Evolutionary conservation across 805 yeast species (phyloP).

Genomic region (Metschnikowia orientalis): DNA sequence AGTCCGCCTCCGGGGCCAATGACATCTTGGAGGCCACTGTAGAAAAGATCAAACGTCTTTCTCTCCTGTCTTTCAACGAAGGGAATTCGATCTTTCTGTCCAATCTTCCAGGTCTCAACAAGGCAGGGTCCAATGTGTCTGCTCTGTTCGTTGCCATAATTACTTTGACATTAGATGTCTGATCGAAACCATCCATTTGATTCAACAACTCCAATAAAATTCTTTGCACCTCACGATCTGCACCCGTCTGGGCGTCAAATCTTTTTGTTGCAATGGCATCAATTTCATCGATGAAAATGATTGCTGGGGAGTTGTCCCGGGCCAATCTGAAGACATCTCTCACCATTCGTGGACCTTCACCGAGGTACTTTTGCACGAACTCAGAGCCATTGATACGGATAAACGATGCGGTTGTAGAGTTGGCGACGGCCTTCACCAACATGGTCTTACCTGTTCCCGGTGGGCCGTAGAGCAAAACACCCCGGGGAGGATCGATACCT

Average conservation of each 20-base stretch:
- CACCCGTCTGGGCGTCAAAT: constrained; percentile 99
- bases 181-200: constrained; percentile 99
- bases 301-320: constrained; percentile 94
- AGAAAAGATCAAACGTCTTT: constrained; percentile 91
- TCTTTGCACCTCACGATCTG: constrained; percentile 98
- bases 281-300: constrained; percentile 96
- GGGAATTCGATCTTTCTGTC: constrained; percentile 99
- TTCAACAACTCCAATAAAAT: constrained; percentile 90
- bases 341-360: constrained; percentile 99
- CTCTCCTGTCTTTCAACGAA: constrained; percentile 92
- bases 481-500: constrained; percentile 99
- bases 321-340: constrained; percentile 97
- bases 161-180: constrained; percentile 89
- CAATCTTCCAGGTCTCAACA: constrained; percentile 96
- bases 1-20: constrained; percentile 94
- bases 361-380: constrained; percentile 95
- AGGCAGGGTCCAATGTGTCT: constrained; percentile 98
- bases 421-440: constrained; percentile 98
- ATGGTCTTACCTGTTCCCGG: constrained; percentile 99
- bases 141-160: constrained; percentile 99
- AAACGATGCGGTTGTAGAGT: constrained; percentile 90
- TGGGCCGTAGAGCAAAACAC: constrained; percentile 96
- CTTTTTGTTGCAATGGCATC: constrained; percentile 99
- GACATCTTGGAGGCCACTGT: constrained; percentile 98
- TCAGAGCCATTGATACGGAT: constrained; percentile 98